A percentile compares a stretch with the other conserved stretches of the same genome.
These are phyloP conservation scores for Penicillium sp. DNA, from an alignment of 2,329 filamentous ascomycete species.

Conservation along the genomic window DNA sequence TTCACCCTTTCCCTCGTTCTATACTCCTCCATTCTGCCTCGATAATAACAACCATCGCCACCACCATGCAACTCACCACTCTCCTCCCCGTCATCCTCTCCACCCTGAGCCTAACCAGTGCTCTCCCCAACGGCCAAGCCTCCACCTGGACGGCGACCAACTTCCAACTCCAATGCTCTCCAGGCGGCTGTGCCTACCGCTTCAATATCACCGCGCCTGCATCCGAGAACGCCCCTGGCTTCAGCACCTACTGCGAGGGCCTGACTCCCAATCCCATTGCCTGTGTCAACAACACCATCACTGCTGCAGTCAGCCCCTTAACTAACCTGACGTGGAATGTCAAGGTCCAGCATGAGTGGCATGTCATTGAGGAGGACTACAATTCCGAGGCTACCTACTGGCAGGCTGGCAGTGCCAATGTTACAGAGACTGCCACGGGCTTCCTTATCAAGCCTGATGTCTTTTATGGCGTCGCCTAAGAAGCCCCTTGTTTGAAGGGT, in stretches of 20 bases:
- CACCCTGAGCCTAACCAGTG: conserved; percentile 29
- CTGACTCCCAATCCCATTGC: conserved; percentile 30
- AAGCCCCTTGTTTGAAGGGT: background rate
- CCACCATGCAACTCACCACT: conserved; percentile 39
- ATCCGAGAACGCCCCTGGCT: conserved; percentile 40
- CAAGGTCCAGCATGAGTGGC: conserved; percentile 38
- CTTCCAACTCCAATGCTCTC: conserved; percentile 42
- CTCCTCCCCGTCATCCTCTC: conserved; percentile 37
- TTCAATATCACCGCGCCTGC: conserved; percentile 40
- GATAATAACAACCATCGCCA: background rate
- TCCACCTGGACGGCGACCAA: conserved; percentile 42
- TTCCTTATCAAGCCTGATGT: conserved; percentile 30
- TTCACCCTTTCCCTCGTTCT: background rate
- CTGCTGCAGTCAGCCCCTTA: conserved; percentile 28
- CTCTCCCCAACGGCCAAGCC: conserved; percentile 25
- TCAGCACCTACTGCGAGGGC: conserved; percentile 44
- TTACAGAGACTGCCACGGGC: conserved; percentile 26
- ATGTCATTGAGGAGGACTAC: conserved; percentile 22
- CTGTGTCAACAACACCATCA: conserved; percentile 38
- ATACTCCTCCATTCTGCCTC: background rate
- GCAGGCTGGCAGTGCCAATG: conserved; percentile 31
- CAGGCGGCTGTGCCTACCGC: conserved; percentile 40
- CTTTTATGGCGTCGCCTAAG: conserved; percentile 38
- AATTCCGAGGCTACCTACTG: conserved; percentile 21
- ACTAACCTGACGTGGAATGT: conserved; percentile 36